Evolutionary conservation across 768 basidiomycete genomes (phyloP).

Genomic region (Artomyces pyxidatus): DNA sequence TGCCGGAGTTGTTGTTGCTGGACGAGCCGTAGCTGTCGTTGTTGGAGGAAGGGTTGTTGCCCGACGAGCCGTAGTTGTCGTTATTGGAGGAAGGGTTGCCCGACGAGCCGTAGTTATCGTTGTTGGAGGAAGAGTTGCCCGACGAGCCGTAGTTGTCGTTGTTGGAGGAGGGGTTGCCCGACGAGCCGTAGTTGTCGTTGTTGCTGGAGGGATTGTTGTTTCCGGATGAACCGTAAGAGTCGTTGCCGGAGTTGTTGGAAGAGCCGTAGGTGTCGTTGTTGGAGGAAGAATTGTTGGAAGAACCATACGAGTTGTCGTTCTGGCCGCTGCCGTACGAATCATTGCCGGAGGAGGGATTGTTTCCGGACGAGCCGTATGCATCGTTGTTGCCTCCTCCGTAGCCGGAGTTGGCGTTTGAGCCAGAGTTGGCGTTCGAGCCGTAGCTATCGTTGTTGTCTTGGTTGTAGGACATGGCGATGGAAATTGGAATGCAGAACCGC

Average conservation of each 20-base stretch:
- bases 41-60: slow-evolving; percentile 21
- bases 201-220: slow-evolving; percentile 6
- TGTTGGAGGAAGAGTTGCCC: too few relatives aligned
- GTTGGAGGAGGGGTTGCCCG: background rate
- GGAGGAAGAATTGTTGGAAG: slow-evolving; percentile 14
- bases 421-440: slow-evolving; percentile 3
- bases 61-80: slow-evolving; percentile 19
- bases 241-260: slow-evolving; percentile 1
- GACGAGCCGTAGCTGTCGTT: slow-evolving; percentile 16
- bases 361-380: background rate
- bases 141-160: slow-evolving; percentile 6
- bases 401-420: slow-evolving; percentile 4
- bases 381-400: slow-evolving; percentile 4
- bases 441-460: background rate
- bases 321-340: slow-evolving; percentile 3
- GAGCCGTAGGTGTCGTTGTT: slow-evolving; percentile 10
- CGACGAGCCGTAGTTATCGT: slow-evolving; percentile 5
- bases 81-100: slow-evolving; percentile 1
- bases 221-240: slow-evolving; percentile 5
- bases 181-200: slow-evolving; percentile 8
- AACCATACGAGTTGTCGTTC: slow-evolving; percentile 15
- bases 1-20: slow-evolving; percentile 16
- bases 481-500: background rate
- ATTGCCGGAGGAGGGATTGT: background rate
- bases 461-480: slow-evolving; percentile 11